Base-by-base conservation (phyloP, 208 protist species). In the Leishmania tarentolae region DNA sequence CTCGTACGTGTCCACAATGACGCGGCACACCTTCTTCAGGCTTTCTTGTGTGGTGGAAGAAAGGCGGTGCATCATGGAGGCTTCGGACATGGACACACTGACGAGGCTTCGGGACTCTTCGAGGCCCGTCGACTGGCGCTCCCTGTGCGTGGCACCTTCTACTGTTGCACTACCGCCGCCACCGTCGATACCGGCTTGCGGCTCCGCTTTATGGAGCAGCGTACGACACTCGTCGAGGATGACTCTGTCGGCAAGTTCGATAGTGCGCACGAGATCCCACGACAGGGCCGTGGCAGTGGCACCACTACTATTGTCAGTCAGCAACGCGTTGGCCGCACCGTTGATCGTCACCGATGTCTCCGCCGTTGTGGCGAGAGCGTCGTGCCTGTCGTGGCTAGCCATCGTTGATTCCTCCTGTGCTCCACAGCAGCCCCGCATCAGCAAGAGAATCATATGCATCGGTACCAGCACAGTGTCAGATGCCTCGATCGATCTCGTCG, bases 1-100 rank as follows among this genome's bases (percentile, higher is more conserved):
- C 81, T 94, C 75, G 79, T 97, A 97, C 5, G 87, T 77, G 40
- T 93, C 84, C 1, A 95, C 77, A 46, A 97, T 53, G 19, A 91
- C 86, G 15, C 79, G 72, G 15, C 86, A 87, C 21, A 96, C 70
- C 28, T 86, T 71, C 74, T 87, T 84, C 35, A 85, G 82, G 0
- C 31, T 81, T 9, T 75, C 63, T 2, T 77, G 71, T 37, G 75
- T 71, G 40, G 76, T 76, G 9, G 63, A 37, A 6, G 81, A 57
- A 28, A 93, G 82, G 0, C 69, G 75, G 21, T 86, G 40, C 71
- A 85, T 42, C 46, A 86, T 50, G n/a, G 83, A 63, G 28, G 53
- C 35, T 0, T 73, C 77, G 8, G 31, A 50, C 24, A 61, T 46
- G 42, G 77, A 44, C 21, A 78, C 79, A 52, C 65, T 53, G 53